Evolutionary conservation across 192 early-diverging fungal genomes (phyloP).

Genomic region (Umbelopsis sp.): DNA sequence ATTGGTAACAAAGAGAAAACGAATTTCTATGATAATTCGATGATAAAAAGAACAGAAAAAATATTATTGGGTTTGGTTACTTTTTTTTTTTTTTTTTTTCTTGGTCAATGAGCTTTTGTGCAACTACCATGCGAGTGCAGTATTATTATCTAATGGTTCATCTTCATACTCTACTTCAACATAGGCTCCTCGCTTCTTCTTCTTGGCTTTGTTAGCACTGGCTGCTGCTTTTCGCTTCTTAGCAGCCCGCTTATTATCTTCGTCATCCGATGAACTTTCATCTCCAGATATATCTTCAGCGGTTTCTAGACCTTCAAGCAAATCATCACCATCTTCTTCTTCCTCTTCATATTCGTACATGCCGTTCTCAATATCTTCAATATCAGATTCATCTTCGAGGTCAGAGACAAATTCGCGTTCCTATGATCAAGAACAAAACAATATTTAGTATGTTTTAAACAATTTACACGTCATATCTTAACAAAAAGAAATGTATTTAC

Average conservation of each 20-base stretch:
- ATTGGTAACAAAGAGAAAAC: background rate
- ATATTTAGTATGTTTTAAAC: slow-evolving; percentile 29
- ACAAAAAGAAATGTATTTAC: slow-evolving; percentile 35
- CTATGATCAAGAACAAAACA: slow-evolving; percentile 40
- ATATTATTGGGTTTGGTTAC: background rate
- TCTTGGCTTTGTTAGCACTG: slow-evolving; percentile 16
- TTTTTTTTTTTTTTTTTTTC: background rate
- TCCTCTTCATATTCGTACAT: slow-evolving; percentile 13
- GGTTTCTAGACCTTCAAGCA: background rate
- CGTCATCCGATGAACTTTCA: background rate
- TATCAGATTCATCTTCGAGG: slow-evolving; percentile 61
- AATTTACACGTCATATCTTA: slow-evolving; percentile 19
- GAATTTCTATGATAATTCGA: background rate
- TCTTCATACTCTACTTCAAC: slow-evolving; percentile 17
- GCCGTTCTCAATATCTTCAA: slow-evolving; percentile 63
- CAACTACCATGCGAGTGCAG: slow-evolving; percentile 15
- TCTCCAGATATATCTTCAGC: slow-evolving; percentile 10
- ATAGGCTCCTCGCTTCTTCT: slow-evolving; percentile 15
- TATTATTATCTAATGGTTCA: slow-evolving; percentile 14
- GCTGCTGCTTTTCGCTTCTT: slow-evolving; percentile 6
- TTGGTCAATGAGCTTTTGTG: background rate
- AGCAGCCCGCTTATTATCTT: background rate
- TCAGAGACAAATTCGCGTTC: slow-evolving; percentile 63
- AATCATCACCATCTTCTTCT: slow-evolving; percentile 8
- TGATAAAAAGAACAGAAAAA: background rate